phyloP scores from a whole-genome alignment of 2,329 filamentous ascomycete genomes.

The Fusarium verticillioides region DNA sequence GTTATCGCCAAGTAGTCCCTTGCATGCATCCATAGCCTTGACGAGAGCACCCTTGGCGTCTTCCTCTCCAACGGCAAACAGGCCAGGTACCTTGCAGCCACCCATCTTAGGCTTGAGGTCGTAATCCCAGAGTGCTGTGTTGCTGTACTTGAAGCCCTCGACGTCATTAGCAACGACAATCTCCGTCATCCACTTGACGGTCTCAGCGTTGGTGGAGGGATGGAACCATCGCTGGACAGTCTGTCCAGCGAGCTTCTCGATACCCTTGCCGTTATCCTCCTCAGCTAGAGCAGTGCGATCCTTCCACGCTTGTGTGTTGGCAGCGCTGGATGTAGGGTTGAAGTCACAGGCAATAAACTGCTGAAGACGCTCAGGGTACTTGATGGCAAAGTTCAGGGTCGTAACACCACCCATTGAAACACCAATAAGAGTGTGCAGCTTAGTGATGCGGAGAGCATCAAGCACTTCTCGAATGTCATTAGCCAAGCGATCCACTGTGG shows the following conservation, averaged over 20 bases:
- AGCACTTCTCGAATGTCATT: slow-evolving; percentile 75
- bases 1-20: slow-evolving; percentile 62
- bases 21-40: slow-evolving; percentile 83
- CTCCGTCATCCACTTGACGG: slow-evolving; percentile 68
- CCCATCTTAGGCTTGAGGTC: slow-evolving; percentile 70
- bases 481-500: slow-evolving; percentile 73
- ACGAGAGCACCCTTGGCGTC: slow-evolving; percentile 79
- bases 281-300: slow-evolving; percentile 78
- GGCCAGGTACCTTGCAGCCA: slow-evolving; percentile 65
- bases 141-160: slow-evolving; percentile 73
- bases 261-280: slow-evolving; percentile 65
- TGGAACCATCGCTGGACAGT: slow-evolving; percentile 87
- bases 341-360: slow-evolving; percentile 82
- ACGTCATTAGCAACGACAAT: slow-evolving; percentile 78
- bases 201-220: slow-evolving; percentile 59
- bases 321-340: slow-evolving; percentile 75
- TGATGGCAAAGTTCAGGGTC: slow-evolving; percentile 76
- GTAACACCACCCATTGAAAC: slow-evolving; percentile 87
- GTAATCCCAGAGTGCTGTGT: slow-evolving; percentile 78
- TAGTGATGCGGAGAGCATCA: slow-evolving; percentile 73
- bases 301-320: slow-evolving; percentile 83
- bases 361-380: slow-evolving; percentile 67
- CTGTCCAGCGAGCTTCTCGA: slow-evolving; percentile 72
- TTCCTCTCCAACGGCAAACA: slow-evolving; percentile 77
- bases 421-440: slow-evolving; percentile 75